Percentiles rank a stretch among this genome's conserved stretches.
Conservation (phyloP, 805 yeast species). For the Sugiyamaella boreocaroliniensis region DNA sequence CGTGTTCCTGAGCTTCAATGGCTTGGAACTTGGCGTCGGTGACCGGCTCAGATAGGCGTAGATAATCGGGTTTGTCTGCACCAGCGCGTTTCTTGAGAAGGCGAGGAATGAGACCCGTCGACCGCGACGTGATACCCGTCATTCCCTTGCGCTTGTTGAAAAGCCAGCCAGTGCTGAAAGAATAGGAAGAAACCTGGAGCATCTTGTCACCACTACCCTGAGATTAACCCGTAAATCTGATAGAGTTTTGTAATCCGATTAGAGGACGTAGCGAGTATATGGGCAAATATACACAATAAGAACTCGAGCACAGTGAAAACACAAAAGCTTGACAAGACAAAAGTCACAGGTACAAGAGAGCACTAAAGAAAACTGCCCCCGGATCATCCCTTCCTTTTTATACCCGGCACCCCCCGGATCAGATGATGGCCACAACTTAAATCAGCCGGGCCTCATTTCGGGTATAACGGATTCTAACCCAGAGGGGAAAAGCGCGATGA, state of each 20-base stretch:
- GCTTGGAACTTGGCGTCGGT: conserved; percentile 11
- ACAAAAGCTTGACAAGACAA: too few species aligned
- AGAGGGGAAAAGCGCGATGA: not conserved
- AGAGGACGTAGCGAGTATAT: too few species aligned
- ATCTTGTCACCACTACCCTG: not conserved
- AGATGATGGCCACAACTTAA: not conserved
- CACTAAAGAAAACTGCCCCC: too few species aligned
- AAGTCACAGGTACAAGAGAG: too few species aligned
- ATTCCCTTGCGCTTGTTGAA: not conserved
- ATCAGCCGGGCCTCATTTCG: not conserved
- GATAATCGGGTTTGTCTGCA: conserved; percentile 7
- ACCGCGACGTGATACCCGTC: not conserved
- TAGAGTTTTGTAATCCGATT: too few species aligned
- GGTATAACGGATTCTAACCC: not conserved
- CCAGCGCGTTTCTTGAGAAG: not conserved
- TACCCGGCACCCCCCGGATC: not conserved
- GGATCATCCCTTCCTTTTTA: not conserved
- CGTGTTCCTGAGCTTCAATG: conserved; percentile 27
- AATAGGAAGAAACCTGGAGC: not conserved
- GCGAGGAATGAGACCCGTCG: not conserved
- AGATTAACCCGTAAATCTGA: not conserved
- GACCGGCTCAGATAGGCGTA: conserved; percentile 1
- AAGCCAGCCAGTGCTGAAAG: not conserved
- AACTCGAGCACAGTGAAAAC: too few species aligned
- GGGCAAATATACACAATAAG: too few species aligned